Evolutionary conservation across 768 basidiomycete species (phyloP).

Genomic region (Russula sp.): DNA sequence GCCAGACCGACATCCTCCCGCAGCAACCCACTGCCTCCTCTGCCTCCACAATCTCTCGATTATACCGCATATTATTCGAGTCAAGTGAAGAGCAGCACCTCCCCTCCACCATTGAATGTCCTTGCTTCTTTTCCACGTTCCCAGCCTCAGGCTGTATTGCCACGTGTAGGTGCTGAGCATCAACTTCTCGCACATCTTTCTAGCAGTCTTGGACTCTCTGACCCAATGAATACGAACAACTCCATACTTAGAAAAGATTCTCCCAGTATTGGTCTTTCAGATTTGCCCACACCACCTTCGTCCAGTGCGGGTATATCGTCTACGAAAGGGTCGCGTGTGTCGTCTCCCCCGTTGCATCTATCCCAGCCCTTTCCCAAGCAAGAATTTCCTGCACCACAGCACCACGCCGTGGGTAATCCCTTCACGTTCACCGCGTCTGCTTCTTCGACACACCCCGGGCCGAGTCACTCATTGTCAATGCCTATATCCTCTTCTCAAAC

Average conservation of each 20-base stretch:
- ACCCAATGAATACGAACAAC: neutral
- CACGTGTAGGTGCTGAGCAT: conserved; percentile 9
- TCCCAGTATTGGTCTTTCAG: conserved; percentile 5
- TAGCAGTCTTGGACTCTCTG: neutral
- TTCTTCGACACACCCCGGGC: neutral
- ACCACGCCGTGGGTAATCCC: conserved; percentile 1
- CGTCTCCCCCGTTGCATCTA: conserved; percentile 19
- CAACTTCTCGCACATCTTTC: conserved; percentile 18
- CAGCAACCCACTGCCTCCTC: conserved; percentile 8
- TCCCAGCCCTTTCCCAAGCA: conserved; percentile 12
- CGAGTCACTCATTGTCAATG: conserved; percentile 1
- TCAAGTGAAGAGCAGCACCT: conserved; percentile 6
- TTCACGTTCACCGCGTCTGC: conserved; percentile 1
- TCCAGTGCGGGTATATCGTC: conserved; percentile 26
- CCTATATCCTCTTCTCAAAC: conserved; percentile 11
- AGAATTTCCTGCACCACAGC: conserved; percentile 8
- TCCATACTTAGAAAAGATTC: conserved; percentile 11
- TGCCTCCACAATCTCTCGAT: conserved; percentile 12
- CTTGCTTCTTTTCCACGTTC: conserved; percentile 15
- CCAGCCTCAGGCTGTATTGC: conserved; percentile 16
- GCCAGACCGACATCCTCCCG: conserved; percentile 16
- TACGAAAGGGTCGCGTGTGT: conserved; percentile 17
- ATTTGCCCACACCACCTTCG: conserved; percentile 28
- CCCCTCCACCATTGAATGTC: conserved; percentile 13
- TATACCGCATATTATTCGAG: conserved; percentile 5